Evolutionary conservation across 352 stramenopile species (phyloP).

Genomic region (Pythium phragmitis): DNA sequence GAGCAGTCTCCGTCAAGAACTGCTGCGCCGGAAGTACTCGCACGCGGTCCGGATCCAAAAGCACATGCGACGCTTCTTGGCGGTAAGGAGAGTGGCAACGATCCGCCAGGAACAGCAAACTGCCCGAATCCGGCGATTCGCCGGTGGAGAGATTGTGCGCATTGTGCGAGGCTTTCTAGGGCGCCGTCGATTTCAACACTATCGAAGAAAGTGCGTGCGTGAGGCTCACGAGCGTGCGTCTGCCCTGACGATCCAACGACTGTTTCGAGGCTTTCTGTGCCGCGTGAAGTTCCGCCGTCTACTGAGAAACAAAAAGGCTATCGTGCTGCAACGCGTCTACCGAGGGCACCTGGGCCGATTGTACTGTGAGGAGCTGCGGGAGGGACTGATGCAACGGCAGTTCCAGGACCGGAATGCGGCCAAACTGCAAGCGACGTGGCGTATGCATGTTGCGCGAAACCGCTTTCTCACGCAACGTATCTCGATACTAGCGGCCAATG

Average conservation of each 20-base stretch:
- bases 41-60: conserved; percentile 57
- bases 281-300: conserved; percentile 46
- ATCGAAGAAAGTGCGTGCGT: conserved; percentile 25
- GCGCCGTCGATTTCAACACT: conserved; percentile 41
- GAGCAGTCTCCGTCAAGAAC: conserved; percentile 43
- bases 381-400: conserved; percentile 36
- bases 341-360: conserved; percentile 60
- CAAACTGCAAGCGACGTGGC: conserved; percentile 88
- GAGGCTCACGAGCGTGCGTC: conserved; percentile 28
- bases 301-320: conserved; percentile 44
- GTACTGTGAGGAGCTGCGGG: conserved; percentile 40
- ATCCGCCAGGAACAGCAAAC: conserved; percentile 41
- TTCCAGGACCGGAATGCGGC: conserved; percentile 61
- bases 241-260: conserved; percentile 57
- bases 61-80: conserved; percentile 55
- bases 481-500: conserved; percentile 70
- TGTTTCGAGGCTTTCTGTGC: conserved; percentile 64
- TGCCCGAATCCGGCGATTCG: conserved; percentile 43
- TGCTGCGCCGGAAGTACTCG: conserved; percentile 42
- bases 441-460: conserved; percentile 78
- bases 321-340: conserved; percentile 66
- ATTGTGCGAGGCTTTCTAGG: conserved; percentile 61
- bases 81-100: conserved; percentile 31
- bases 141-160: conserved; percentile 63
- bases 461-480: conserved; percentile 66